These are phyloP conservation scores for Diaporthe citrichinensis DNA, from an alignment of 2,329 filamentous ascomycete species.

Conservation along the genomic window DNA sequence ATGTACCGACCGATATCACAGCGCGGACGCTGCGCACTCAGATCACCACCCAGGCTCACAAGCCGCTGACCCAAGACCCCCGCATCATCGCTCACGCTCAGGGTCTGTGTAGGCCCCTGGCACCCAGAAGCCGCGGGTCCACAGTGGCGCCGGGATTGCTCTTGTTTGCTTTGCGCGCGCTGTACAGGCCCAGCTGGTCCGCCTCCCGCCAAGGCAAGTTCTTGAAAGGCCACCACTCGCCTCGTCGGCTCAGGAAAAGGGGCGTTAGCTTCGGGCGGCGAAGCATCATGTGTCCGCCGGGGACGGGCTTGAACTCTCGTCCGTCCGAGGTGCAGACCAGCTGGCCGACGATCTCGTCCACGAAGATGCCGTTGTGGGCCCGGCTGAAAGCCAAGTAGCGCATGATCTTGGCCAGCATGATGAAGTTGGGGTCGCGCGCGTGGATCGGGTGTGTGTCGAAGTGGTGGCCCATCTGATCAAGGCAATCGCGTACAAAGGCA, in stretches of 20 bases:
- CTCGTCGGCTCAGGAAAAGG: neutral
- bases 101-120: neutral
- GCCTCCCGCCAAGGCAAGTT: neutral
- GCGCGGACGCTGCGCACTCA: neutral
- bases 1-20: neutral
- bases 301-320: neutral
- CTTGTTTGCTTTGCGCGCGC: neutral
- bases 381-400: neutral
- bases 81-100: neutral
- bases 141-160: neutral
- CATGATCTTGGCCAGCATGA: neutral
- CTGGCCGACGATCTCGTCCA: constrained; percentile 1
- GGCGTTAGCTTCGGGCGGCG: neutral
- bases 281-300: neutral
- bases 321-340: neutral
- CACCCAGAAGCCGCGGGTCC: neutral
- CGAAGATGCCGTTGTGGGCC: rapidly evolving
- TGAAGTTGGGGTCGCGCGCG: neutral
- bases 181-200: neutral
- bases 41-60: neutral
- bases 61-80: neutral
- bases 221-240: constrained; percentile 19
- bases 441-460: neutral
- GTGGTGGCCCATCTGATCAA: neutral
- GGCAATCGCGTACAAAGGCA: neutral